A percentile compares a stretch with the other conserved stretches of the same genome.
These are phyloP conservation scores for Ceratobasidium sp. DNA, from an alignment of 1,284 basidiomycete genomes.

Conservation along the genomic window DNA sequence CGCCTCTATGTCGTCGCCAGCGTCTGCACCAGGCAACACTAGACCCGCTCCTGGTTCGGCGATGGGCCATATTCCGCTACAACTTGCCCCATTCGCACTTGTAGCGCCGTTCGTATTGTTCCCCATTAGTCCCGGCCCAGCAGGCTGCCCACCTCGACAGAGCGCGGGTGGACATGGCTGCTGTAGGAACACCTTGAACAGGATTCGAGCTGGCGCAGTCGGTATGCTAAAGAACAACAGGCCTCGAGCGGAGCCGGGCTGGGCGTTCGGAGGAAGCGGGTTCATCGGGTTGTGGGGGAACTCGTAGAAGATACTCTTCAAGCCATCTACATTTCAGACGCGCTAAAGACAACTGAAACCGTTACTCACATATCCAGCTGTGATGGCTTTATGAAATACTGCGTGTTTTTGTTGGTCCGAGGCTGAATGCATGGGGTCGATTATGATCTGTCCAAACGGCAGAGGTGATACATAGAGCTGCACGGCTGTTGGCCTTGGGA, in stretches of 20 bases:
- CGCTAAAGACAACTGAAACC: not conserved
- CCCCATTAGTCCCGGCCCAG: constrained; percentile 8
- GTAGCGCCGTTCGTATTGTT: not conserved
- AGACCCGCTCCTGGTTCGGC: not conserved
- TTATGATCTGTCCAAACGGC: constrained; percentile 31
- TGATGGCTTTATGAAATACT: constrained; percentile 27
- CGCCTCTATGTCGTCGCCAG: too few species aligned
- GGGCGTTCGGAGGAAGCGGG: too few species aligned
- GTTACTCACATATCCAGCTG: constrained; percentile 14
- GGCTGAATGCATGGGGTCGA: constrained; percentile 12
- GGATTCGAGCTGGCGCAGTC: not conserved
- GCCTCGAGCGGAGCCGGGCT: too few species aligned
- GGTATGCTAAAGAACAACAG: constrained; percentile 11
- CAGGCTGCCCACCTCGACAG: constrained; percentile 28
- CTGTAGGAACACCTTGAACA: constrained; percentile 26
- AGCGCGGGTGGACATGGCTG: constrained; percentile 16
- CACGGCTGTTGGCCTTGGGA: not conserved
- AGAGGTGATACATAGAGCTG: constrained; percentile 6
- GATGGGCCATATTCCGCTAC: not conserved
- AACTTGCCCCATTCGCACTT: not conserved
- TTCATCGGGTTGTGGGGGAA: constrained; percentile 13
- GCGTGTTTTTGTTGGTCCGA: constrained; percentile 25
- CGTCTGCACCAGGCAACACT: not conserved
- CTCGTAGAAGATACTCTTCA: constrained; percentile 30
- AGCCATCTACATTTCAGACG: not conserved